Base-by-base conservation (phyloP, 1,284 basidiomycete species). In the Sanghuangporus baumii region DNA sequence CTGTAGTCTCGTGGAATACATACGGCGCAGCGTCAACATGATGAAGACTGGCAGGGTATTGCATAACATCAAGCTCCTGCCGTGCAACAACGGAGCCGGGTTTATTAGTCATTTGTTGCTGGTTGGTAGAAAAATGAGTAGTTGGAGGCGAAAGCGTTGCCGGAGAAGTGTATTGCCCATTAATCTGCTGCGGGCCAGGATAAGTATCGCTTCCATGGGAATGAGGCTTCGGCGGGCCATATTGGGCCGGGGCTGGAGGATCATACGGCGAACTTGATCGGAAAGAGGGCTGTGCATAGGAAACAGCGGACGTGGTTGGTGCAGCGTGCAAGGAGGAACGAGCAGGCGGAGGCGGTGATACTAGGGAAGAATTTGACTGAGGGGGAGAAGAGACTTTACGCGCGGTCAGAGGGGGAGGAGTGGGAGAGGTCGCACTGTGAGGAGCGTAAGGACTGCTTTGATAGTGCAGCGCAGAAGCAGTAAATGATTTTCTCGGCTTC, bases 401-500 rank as follows among this genome's bases (percentile, higher is more conserved):
- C 14, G 54, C 9, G 37, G 50, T 26, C 12, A 67, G 52, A 43
- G 69, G 66, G 7, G 66, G 64, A n/a, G 69, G 66, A 11, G 64
- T 62, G 36, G 65, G 66, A 6, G 66, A 36, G 38, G 50, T 18
- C 6, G 20, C 37, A 26, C 31, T 34, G 11, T 38, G 38, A 37
- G 59, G 31, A 60, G 6, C 14, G 18, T 23, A 51, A 5, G 59
- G 47, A 18, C 20, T 54, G 14, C n/a, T 72, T 46, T 67, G 66
- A 37, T 72, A 67, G 26, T 69, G 69, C 14, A 69, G 61, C 34
- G 68, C 68, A 56, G 69, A 62, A n/a, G 74, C 68, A 41, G 71
- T 70, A 16, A 69, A 70, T 59, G 79, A 78, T 56, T 79, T 78
- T 34, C 74, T 73, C 14, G 78, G 74, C 69, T 81, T 84, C 18